Base-by-base conservation (phyloP, 202 grass and related monocot genomes). In the Panicum hallii region DNA sequence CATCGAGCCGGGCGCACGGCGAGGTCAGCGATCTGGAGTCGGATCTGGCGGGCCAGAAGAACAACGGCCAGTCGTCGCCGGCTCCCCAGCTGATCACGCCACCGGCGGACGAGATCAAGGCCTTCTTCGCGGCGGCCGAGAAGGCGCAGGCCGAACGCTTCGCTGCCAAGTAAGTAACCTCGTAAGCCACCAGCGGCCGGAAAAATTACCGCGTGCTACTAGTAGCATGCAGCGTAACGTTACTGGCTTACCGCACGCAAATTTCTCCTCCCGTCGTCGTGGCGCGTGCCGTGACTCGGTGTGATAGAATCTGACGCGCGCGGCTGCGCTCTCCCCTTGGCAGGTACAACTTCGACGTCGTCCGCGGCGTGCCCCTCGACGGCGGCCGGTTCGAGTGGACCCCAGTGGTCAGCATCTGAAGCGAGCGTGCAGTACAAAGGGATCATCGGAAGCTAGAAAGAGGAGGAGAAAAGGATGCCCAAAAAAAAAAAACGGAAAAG, bases 331-430 rank as follows among this genome's bases (percentile, higher is more conserved):
- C 56, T 48, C 69, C 15, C 52, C 71, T n/a, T 72, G 67, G 69
- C 91, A 99, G 96, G 88, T 99, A 99, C 88, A 99, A 99, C 90
- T 99, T 93, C 58, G 91, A 99, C 86, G 70, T 99, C 70, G 84
- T 85, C 58, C 92, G 67, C 86, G 93, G 94, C 75, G 87, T 79
- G 72, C 93, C 96, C 11, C 83, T 99, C 8, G 81, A 84, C 66
- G 88, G 66, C 75, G 96, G 96, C 66, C 90, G 91, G 74, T 95
- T 89, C 86, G 87, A 98, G 89, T 98, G 96, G 96, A 67, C 82
- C 49, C 88, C 76, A 60, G 79, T 89, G 63, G 75, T 83, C 68
- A 85, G 71, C 70, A 84, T 64, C 85, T 63, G 80, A 90, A 75
- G 32, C 72, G 47, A 67, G 71, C 82, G 83, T 92, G 88, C 71